phyloP scores from a whole-genome alignment of 2,329 filamentous ascomycete genomes.

The Trichoderma endophyticum region DNA sequence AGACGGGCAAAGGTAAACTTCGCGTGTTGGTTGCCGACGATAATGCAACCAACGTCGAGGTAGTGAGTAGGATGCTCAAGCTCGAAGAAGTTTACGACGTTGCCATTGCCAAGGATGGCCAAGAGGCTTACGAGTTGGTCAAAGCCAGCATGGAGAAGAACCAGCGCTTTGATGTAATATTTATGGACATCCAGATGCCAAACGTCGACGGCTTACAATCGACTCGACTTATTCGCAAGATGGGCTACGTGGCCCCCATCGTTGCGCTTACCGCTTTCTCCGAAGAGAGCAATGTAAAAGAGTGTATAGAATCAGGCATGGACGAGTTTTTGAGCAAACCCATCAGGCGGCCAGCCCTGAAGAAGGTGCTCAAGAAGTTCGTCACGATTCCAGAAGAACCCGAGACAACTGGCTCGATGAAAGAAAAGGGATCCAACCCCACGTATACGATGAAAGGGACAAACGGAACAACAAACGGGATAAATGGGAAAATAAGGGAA shows the following conservation, averaged over 20 bases:
- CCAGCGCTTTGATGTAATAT: slow-evolving; percentile 77
- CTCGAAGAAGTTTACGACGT: slow-evolving; percentile 82
- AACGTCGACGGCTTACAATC: slow-evolving; percentile 87
- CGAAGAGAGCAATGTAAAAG: slow-evolving; percentile 83
- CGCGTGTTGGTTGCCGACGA: slow-evolving; percentile 82
- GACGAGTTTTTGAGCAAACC: slow-evolving; percentile 78
- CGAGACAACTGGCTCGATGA: background rate
- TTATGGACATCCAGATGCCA: slow-evolving; percentile 97
- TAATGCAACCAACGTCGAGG: slow-evolving; percentile 57
- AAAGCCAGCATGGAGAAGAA: slow-evolving; percentile 75
- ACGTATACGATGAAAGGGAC: slow-evolving; percentile 1
- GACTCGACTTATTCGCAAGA: slow-evolving; percentile 77
- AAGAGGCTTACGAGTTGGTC: slow-evolving; percentile 84
- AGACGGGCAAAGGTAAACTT: slow-evolving; percentile 60
- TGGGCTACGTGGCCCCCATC: slow-evolving; percentile 84
- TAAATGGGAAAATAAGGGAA: slow-evolving; percentile 3
- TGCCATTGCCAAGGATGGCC: slow-evolving; percentile 79
- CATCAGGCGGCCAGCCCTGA: slow-evolving; percentile 78
- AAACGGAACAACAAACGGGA: background rate
- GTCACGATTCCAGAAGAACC: slow-evolving; percentile 73
- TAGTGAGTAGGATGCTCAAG: slow-evolving; percentile 63
- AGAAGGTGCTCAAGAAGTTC: slow-evolving; percentile 81
- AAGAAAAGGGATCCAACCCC: background rate
- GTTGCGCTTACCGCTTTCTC: slow-evolving; percentile 88
- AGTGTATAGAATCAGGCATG: slow-evolving; percentile 88